Conservation (phyloP, 2,329 filamentous ascomycete genomes). For the Apiospora marii region DNA sequence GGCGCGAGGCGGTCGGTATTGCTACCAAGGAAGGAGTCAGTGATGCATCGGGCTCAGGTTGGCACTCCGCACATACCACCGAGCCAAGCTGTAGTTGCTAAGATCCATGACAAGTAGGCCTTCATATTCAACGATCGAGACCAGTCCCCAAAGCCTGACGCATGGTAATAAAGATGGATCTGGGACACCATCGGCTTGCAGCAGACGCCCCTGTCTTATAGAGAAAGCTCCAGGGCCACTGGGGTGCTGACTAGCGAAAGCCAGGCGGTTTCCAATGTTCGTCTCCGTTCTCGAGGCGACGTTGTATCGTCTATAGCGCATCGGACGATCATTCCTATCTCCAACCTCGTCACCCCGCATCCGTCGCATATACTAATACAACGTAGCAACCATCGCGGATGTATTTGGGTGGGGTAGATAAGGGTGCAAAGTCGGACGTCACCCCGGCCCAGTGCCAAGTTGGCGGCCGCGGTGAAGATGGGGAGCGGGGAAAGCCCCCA, state of each 20-base stretch:
- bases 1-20: constrained; percentile 33
- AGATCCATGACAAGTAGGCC: neutral
- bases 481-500: constrained; percentile 8
- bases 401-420: constrained; percentile 2
- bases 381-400: neutral
- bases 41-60: neutral
- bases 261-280: neutral
- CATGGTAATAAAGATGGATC: neutral
- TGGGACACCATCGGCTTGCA: neutral
- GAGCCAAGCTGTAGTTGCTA: neutral
- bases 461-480: neutral
- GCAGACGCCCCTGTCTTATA: neutral
- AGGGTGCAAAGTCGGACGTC: neutral
- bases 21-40: neutral
- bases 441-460: neutral
- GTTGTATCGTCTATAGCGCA: neutral
- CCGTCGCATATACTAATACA: neutral
- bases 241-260: neutral
- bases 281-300: neutral
- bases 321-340: constrained; percentile 2
- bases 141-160: neutral
- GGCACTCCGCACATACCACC: neutral
- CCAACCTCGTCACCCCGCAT: neutral
- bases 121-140: neutral
- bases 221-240: neutral